A percentile compares a stretch with the other conserved stretches of the same genome.
phyloP scores from a whole-genome alignment of 2,329 filamentous ascomycete genomes.

The Talaromyces sp. region DNA sequence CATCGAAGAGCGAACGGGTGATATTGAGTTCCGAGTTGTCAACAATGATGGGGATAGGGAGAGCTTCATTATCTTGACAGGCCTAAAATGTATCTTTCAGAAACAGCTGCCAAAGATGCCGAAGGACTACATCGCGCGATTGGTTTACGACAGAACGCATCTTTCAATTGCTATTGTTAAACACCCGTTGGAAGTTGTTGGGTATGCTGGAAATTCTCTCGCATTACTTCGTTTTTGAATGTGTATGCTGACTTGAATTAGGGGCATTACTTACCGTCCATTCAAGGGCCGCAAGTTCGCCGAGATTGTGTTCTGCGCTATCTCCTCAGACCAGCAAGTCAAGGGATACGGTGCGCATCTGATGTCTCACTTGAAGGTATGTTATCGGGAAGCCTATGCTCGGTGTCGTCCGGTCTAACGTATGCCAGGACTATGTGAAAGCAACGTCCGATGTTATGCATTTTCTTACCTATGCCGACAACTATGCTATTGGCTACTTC shows the following conservation, averaged over 20 bases:
- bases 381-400: not conserved
- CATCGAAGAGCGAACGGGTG: conserved; percentile 84
- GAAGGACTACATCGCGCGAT: conserved; percentile 94
- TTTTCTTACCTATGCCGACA: conserved; percentile 97
- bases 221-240: not conserved
- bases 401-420: not conserved
- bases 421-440: conserved; percentile 75
- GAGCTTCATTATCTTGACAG: conserved; percentile 89
- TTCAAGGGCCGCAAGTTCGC: conserved; percentile 91
- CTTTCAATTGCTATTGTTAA: conserved; percentile 96
- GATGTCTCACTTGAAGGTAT: conserved; percentile 89
- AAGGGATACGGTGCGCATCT: conserved; percentile 97
- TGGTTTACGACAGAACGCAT: conserved; percentile 96
- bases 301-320: conserved; percentile 98
- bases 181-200: conserved; percentile 87
- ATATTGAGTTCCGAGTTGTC: conserved; percentile 95
- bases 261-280: conserved; percentile 91
- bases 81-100: conserved; percentile 95
- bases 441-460: conserved; percentile 97
- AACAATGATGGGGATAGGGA: conserved; percentile 90
- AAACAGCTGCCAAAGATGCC: conserved; percentile 99
- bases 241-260: conserved; percentile 28
- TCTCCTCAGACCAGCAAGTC: conserved; percentile 95
- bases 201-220: conserved; percentile 33
- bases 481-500: conserved; percentile 98